These are phyloP conservation scores for Prunus armeniaca DNA, from an alignment of 306 rosid genomes.

Conservation along the genomic window DNA sequence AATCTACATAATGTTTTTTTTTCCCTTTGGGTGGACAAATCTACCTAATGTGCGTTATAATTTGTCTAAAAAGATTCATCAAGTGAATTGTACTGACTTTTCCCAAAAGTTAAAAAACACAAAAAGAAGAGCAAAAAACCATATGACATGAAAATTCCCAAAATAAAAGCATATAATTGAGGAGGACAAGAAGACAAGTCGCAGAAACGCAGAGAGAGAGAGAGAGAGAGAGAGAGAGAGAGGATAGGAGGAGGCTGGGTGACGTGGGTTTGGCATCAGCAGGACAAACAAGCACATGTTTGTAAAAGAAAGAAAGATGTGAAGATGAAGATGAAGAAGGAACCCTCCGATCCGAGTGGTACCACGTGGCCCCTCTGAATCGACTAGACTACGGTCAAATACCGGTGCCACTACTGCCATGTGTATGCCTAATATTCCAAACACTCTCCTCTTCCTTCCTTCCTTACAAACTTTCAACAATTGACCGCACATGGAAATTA, in stretches of 20 bases:
- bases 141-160: neutral
- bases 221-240: too few relatives aligned
- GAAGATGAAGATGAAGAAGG: too few relatives aligned
- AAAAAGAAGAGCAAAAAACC: too few relatives aligned
- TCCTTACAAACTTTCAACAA: slow-evolving; percentile 40
- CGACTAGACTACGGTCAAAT: slow-evolving; percentile 66
- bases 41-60: too few relatives aligned
- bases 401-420: slow-evolving; percentile 64
- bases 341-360: neutral
- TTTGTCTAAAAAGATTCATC: too few relatives aligned
- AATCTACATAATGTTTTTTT: too few relatives aligned
- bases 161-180: neutral
- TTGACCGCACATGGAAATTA: slow-evolving; percentile 32
- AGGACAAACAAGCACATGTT: neutral
- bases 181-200: neutral
- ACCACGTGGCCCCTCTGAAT: slow-evolving; percentile 38
- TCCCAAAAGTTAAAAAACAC: too few relatives aligned
- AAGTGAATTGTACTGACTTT: too few relatives aligned
- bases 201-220: neutral
- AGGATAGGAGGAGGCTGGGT: neutral
- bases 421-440: slow-evolving; percentile 36
- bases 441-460: neutral
- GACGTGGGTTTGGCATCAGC: slow-evolving; percentile 43
- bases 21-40: too few relatives aligned
- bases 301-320: too few relatives aligned